A percentile compares a stretch with the other conserved stretches of the same genome.
Conservation (phyloP, 164 flowering plant genomes). For the Stephania japonica region DNA sequence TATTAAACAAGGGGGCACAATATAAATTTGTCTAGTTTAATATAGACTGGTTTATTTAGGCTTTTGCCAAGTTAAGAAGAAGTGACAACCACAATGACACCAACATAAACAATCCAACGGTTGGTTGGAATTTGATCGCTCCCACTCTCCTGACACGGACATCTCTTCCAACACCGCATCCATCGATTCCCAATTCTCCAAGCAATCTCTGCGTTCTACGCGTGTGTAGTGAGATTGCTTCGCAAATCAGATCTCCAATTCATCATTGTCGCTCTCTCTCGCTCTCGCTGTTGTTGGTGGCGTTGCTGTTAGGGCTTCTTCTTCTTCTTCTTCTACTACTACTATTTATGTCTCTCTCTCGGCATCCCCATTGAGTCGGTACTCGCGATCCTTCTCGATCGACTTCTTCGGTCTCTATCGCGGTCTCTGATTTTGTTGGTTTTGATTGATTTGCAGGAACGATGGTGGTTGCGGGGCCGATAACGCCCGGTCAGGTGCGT, state of each 20-base stretch:
- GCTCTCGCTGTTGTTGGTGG: neutral
- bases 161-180: conserved; percentile 7
- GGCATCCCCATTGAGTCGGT: neutral
- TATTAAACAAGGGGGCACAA: neutral
- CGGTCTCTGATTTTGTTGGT: neutral
- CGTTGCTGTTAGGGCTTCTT: neutral
- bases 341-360: conserved; percentile 11
- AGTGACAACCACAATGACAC: neutral
- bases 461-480: conserved; percentile 39
- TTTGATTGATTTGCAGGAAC: conserved; percentile 16
- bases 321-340: neutral
- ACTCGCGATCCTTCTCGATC: neutral
- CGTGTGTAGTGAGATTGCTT: conserved; percentile 6
- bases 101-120: conserved; percentile 6
- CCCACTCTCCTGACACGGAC: conserved; percentile 3
- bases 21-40: neutral
- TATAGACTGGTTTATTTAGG: too few relatives aligned
- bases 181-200: conserved; percentile 5
- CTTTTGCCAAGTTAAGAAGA: too few relatives aligned
- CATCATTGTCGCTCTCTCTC: neutral
- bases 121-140: conserved; percentile 4
- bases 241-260: conserved; percentile 14
- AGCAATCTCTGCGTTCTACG: conserved; percentile 9
- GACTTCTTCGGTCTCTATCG: neutral
- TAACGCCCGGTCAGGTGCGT: conserved; percentile 57